Conservation (phyloP, 208 protist species). For the Tritrichomonas musculus region DNA sequence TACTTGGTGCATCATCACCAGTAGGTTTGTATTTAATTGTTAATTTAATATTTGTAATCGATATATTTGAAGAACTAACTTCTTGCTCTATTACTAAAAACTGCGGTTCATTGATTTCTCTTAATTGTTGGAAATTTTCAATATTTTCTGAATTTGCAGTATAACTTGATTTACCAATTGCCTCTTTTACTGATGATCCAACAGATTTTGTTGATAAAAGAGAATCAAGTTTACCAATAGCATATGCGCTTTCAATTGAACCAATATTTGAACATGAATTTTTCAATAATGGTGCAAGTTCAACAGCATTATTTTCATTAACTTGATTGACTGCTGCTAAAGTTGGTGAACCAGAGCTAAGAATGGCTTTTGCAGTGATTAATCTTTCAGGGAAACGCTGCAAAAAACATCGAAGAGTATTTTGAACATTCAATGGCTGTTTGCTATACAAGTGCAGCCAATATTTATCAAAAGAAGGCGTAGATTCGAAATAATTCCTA, state of each 20-base stretch:
- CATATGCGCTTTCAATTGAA: no score
- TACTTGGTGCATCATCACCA: no score
- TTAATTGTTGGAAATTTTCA: no score
- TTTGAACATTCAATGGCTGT: background rate
- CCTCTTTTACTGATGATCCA: background rate
- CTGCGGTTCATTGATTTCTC: background rate
- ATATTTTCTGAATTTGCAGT: background rate
- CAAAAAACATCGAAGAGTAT: background rate
- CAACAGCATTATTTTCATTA: background rate
- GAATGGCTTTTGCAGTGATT: background rate
- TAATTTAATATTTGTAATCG: background rate
- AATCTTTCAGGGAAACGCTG: background rate
- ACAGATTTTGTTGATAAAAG: no score
- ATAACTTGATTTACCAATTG: background rate
- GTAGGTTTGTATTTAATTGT: background rate
- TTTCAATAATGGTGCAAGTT: no score
- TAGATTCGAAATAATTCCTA: background rate
- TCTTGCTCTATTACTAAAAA: background rate
- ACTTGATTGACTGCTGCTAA: background rate
- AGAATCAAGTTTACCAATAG: background rate
- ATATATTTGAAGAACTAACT: background rate
- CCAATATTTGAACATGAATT: background rate
- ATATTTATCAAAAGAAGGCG: background rate
- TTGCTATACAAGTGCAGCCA: background rate
- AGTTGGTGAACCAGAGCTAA: background rate